Evolutionary conservation across 78 protist species (phyloP).

Genomic region (Speleostelium caveatum): DNA sequence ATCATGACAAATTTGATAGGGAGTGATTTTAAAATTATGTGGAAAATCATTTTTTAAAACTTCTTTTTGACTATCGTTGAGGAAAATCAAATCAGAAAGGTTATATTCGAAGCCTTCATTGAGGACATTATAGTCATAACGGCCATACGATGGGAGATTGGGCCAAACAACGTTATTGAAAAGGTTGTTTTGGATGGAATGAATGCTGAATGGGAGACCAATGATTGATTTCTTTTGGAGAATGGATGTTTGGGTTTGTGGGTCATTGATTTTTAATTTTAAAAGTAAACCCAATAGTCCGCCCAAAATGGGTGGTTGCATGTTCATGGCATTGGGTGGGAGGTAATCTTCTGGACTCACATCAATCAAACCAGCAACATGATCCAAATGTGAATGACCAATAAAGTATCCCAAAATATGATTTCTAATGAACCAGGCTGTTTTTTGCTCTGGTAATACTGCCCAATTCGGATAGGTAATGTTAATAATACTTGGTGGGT

Average conservation of each 20-base stretch:
- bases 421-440: constrained; percentile 40
- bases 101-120: constrained; percentile 4
- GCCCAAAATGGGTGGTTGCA: constrained; percentile 25
- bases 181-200: constrained; percentile 21
- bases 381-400: constrained; percentile 58
- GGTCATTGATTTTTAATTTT: background rate
- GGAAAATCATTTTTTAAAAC: constrained; percentile 22
- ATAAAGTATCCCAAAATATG: constrained; percentile 35
- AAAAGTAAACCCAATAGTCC: constrained; percentile 25
- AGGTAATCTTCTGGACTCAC: constrained; percentile 52
- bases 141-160: constrained; percentile 51
- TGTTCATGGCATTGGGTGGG: constrained; percentile 2
- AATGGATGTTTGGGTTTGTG: background rate
- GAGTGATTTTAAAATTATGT: constrained; percentile 10
- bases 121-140: constrained; percentile 41
- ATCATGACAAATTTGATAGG: constrained; percentile 42
- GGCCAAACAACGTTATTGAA: constrained; percentile 72
- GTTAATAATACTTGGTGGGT: background rate
- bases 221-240: constrained; percentile 57
- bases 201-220: constrained; percentile 30
- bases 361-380: constrained; percentile 38
- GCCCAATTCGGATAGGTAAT: constrained; percentile 58
- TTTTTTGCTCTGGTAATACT: constrained; percentile 21
- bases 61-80: constrained; percentile 18
- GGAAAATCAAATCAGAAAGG: constrained; percentile 15